Base-by-base conservation (phyloP, 83 land plant species). In the Picea abies region DNA sequence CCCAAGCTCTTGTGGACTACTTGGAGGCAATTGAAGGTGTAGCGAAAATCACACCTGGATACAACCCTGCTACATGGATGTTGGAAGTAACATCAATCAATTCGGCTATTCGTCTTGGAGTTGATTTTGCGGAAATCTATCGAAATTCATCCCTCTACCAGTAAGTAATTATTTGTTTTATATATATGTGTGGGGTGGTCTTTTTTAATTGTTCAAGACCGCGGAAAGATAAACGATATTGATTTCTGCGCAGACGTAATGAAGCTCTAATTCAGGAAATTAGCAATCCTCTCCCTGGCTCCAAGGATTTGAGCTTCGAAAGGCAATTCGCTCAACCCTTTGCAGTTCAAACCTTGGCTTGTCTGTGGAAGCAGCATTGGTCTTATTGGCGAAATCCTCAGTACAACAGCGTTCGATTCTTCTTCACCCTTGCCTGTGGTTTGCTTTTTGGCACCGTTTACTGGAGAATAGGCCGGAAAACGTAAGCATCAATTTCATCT, bases 371-470 rank as follows among this genome's bases (percentile, higher is more conserved):
- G 83, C 95, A 93, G 47, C 88, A 90, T 77, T 79, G 82, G 37
- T 93, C 95, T 32, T 93, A 93, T 63, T 93, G 95, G 95, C 79
- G 93, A 47, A 93, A 93, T 75, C 94, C 95, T 25, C 95, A 89
- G 44, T 93, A 93, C 69, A 90, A 89, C 69, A 92, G 88, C 7
- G 93, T 93, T 12, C 82, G 88, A 3, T 88, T 93, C 82, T 91
- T 91, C 63, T 93, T 89, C 84, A 91, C 95, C 6, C 81, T 91
- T 1, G 62, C 87, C 49, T 86, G 83, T 79, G 88, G 92, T 20
- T 62, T 93, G 65, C 87, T 91, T 86, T 89, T 93, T 82, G 95
- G 95, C 23, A 86, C 94, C 73, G 87, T 91, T 22, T 93, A 88
- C 80, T 93, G 95, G 93, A 85, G 70, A 65, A 84, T 88, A 60